Conservation (phyloP, 1,284 basidiomycete species). For the Anthracocystis panici-leucophaei region DNA sequence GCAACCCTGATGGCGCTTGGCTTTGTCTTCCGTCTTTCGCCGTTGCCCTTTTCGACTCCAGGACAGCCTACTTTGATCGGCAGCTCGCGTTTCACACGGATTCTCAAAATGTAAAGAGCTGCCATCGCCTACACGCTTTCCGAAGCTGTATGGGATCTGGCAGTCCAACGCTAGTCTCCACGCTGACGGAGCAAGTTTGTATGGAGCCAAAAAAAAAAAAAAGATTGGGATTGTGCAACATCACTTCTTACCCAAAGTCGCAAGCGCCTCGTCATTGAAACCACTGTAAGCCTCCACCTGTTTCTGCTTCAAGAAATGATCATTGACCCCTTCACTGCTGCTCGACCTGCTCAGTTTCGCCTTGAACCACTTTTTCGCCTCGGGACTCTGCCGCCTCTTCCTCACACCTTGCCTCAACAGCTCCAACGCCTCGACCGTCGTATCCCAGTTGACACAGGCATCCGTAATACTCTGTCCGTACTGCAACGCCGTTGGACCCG, state of each 20-base stretch:
- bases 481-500: slow-evolving; percentile 55
- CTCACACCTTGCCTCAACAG: slow-evolving; percentile 55
- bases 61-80: too few relatives aligned
- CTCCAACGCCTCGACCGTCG: slow-evolving; percentile 61
- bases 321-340: slow-evolving; percentile 45
- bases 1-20: too few relatives aligned
- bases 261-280: slow-evolving; percentile 60
- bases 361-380: slow-evolving; percentile 38
- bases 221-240: too few relatives aligned
- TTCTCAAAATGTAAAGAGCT: too few relatives aligned
- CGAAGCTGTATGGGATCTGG: too few relatives aligned
- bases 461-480: slow-evolving; percentile 67
- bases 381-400: slow-evolving; percentile 36
- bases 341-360: slow-evolving; percentile 25
- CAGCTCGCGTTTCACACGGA: too few relatives aligned
- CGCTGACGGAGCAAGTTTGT: too few relatives aligned
- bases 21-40: too few relatives aligned
- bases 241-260: slow-evolving; percentile 46
- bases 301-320: slow-evolving; percentile 23
- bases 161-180: too few relatives aligned
- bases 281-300: slow-evolving; percentile 12
- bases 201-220: too few relatives aligned
- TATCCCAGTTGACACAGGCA: slow-evolving; percentile 66
- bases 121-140: too few relatives aligned
- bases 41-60: too few relatives aligned